Percentiles rank a stretch among this genome's conserved stretches.
Evolutionary conservation across 768 basidiomycete species (phyloP).

Genomic region (Lenzites betulinus): DNA sequence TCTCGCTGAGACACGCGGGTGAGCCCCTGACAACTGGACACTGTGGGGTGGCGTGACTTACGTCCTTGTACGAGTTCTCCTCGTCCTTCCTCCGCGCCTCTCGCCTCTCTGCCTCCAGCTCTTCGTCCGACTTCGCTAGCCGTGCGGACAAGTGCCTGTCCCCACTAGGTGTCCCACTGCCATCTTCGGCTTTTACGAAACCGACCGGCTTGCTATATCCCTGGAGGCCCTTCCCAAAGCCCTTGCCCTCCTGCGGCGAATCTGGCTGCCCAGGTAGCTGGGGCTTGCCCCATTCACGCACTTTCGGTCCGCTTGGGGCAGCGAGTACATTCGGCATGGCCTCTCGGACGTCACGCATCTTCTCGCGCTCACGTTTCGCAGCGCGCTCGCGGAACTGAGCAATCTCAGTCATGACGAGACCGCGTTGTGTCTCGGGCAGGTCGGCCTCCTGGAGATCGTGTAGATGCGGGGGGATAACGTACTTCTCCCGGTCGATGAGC

Average conservation of each 20-base stretch:
- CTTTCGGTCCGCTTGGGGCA: constrained; percentile 73
- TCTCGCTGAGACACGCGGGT: constrained; percentile 62
- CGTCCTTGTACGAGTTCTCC: constrained; percentile 85
- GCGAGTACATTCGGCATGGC: constrained; percentile 38
- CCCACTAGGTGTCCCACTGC: constrained; percentile 29
- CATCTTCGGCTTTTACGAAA: constrained; percentile 75
- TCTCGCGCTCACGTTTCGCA: constrained; percentile 88
- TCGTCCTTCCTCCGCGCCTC: constrained; percentile 76
- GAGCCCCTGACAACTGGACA: background rate
- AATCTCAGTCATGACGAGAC: constrained; percentile 94
- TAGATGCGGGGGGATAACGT: constrained; percentile 92
- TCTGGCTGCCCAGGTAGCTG: constrained; percentile 32
- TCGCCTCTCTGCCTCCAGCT: constrained; percentile 80
- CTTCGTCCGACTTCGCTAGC: constrained; percentile 70
- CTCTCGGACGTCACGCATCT: constrained; percentile 74
- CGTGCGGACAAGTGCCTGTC: constrained; percentile 32
- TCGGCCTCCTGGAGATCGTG: constrained; percentile 97
- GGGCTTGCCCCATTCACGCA: constrained; percentile 78
- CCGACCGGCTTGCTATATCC: constrained; percentile 77
- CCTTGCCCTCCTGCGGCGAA: constrained; percentile 42
- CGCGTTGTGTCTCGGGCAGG: constrained; percentile 90
- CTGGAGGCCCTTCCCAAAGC: constrained; percentile 69
- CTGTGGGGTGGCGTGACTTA: constrained; percentile 42
- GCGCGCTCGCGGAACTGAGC: constrained; percentile 95
- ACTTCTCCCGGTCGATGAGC: constrained; percentile 82